These are phyloP conservation scores for Leccinum colubrinum DNA, from an alignment of 1,284 basidiomycete species.

Conservation along the genomic window DNA sequence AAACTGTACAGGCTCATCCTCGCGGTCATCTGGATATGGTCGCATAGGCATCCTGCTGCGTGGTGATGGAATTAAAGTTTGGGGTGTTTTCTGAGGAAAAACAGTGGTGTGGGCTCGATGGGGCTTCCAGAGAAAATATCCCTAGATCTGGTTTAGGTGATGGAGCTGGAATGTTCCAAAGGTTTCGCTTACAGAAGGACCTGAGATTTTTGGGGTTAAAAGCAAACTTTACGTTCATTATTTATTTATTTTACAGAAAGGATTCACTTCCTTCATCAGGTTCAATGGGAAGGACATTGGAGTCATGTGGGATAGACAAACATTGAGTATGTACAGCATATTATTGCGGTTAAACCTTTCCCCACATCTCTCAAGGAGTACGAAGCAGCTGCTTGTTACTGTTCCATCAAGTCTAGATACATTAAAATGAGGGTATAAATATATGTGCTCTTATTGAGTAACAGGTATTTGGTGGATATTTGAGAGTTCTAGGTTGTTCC, in stretches of 20 bases:
- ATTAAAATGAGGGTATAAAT: no score
- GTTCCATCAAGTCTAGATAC: no score
- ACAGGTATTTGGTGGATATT: no score
- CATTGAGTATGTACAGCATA: no score
- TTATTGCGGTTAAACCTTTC: no score
- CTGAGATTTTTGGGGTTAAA: neutral
- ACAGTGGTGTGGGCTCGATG: neutral
- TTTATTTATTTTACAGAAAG: neutral
- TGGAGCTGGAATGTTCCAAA: neutral
- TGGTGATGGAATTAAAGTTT: neutral
- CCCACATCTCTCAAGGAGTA: no score
- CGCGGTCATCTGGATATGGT: neutral
- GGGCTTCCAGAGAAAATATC: neutral
- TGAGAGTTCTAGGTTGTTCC: neutral
- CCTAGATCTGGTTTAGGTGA: neutral
- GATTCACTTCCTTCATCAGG: neutral
- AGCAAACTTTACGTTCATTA: neutral
- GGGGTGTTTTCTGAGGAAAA: neutral
- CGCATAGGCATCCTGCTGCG: neutral
- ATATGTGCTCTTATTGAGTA: no score
- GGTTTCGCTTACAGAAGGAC: no score
- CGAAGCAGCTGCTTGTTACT: no score
- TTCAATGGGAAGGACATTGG: neutral
- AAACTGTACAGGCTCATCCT: neutral
- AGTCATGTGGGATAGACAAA: no score